Percentiles rank a stretch among this genome's conserved stretches.
phyloP scores from a whole-genome alignment of 768 basidiomycete species.

The Russula virescens region DNA sequence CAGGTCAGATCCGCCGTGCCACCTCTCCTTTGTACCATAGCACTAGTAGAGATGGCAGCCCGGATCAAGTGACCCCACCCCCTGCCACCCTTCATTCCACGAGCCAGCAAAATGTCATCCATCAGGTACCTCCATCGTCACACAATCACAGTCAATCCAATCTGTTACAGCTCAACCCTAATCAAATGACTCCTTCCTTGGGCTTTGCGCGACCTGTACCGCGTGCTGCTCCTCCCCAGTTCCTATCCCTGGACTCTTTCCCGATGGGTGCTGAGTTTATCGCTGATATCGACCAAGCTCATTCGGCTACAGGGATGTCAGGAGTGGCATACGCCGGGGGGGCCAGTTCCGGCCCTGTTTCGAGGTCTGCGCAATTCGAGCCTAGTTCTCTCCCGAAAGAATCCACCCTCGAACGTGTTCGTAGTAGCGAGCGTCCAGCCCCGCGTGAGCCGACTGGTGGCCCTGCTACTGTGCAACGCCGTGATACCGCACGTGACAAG shows the following conservation, averaged over 20 bases:
- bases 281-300: conserved; percentile 22
- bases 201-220: conserved; percentile 19
- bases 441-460: conserved; percentile 15
- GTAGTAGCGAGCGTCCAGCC: conserved; percentile 15
- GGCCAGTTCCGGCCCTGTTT: conserved; percentile 16
- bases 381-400: conserved; percentile 21
- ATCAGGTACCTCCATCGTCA: conserved; percentile 1
- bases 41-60: conserved; percentile 22
- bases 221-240: conserved; percentile 14
- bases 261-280: conserved; percentile 18
- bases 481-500: conserved; percentile 18
- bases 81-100: conserved; percentile 13
- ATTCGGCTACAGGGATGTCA: conserved; percentile 16
- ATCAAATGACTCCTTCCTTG: conserved; percentile 16
- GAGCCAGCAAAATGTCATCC: conserved; percentile 10
- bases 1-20: conserved; percentile 21
- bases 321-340: conserved; percentile 23
- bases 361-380: conserved; percentile 18
- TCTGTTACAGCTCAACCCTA: conserved; percentile 14
- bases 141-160: conserved; percentile 16
- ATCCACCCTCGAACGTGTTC: conserved; percentile 19
- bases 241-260: conserved; percentile 14
- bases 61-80: conserved; percentile 18
- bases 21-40: conserved; percentile 21
- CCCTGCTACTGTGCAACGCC: conserved; percentile 6